Evolutionary conservation across 129 eudicot species (phyloP).

Genomic region (Silybum marianum): DNA sequence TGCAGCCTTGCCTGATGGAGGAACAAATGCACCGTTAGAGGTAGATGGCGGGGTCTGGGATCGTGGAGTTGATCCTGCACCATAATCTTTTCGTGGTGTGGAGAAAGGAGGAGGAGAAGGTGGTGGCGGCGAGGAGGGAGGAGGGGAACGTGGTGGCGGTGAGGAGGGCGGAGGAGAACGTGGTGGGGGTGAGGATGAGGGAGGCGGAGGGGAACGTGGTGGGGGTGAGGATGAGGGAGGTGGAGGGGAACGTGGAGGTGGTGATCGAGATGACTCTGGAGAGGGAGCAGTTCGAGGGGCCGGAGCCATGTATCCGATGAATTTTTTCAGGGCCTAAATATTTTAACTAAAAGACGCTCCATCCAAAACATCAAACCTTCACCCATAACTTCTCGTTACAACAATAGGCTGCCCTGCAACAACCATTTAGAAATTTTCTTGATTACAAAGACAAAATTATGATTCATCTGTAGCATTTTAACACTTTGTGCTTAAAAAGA

Average conservation of each 20-base stretch:
- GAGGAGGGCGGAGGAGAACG: constrained; percentile 1
- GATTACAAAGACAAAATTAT: neutral
- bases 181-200: neutral
- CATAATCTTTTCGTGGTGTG: neutral
- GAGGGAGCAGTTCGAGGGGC: constrained; percentile 21
- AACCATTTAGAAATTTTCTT: neutral
- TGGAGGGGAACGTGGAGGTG: constrained; percentile 3
- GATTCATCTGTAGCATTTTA: neutral
- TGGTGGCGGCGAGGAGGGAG: neutral
- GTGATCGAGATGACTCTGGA: constrained; percentile 25
- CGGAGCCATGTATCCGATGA: constrained; percentile 18
- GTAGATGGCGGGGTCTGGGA: neutral
- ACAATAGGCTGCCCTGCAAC: constrained; percentile 3
- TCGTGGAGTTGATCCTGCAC: neutral
- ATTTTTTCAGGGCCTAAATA: constrained; percentile 16
- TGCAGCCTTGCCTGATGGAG: constrained; percentile 9
- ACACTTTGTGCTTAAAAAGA: neutral
- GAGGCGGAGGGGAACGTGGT: neutral
- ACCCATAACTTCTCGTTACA: neutral
- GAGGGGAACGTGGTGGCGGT: neutral
- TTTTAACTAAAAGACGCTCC: constrained; percentile 4
- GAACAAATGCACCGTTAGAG: neutral
- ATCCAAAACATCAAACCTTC: neutral
- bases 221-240: neutral
- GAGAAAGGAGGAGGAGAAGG: neutral